Evolutionary conservation across 441 rosid genomes (phyloP), one percentile per base, ranked within the genome.

Genomic region (Breynia disticha): DNA sequence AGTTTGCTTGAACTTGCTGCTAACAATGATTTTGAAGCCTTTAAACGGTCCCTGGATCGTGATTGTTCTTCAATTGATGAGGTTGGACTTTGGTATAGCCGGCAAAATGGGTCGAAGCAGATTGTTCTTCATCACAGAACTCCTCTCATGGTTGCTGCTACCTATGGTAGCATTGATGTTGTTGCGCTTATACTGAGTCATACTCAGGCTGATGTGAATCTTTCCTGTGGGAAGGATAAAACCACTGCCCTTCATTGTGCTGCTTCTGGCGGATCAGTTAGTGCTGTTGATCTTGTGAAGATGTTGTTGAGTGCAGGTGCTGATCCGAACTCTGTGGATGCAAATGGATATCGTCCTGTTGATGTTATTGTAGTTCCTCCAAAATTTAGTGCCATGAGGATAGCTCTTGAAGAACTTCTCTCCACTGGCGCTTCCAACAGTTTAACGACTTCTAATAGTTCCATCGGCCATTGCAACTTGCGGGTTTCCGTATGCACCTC

Each of bases 81-180:
- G 62, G 71, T 61, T 54, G 77, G 79, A 11, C 47, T 65, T 6
- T 80, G 83, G 83, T 77, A 77, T 51, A 55, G 71, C 39, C 64
- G 82, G 32, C 66, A 50, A 50, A 67, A 55, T 17, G 79, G 75
- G 16, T 79, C 76, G 22, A 84, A 76, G 48, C 79, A 71, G 48
- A 66, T 80, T 69, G 83, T 76, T 55, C 61, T 71, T 38, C 76
- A 74, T 55, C 76, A 70, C 4, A 72, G 78, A 48, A 80, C 93
- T 6, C 87, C 95, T 1, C 53, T 87, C n/a, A 84, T 87, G 95
- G 82, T 84, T 68, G 90, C 93, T 67, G 83, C 90, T 14, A 69
- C 60, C 4, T 80, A 77, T 67, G 86, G 86, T n/a, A 75, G 77
- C 45, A 42, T 67, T 51, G 82, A 64, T 44, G 70, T 69, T 24